Conservation (phyloP, 2,329 filamentous ascomycete species). For the Ceratocystiopsis minuta region DNA sequence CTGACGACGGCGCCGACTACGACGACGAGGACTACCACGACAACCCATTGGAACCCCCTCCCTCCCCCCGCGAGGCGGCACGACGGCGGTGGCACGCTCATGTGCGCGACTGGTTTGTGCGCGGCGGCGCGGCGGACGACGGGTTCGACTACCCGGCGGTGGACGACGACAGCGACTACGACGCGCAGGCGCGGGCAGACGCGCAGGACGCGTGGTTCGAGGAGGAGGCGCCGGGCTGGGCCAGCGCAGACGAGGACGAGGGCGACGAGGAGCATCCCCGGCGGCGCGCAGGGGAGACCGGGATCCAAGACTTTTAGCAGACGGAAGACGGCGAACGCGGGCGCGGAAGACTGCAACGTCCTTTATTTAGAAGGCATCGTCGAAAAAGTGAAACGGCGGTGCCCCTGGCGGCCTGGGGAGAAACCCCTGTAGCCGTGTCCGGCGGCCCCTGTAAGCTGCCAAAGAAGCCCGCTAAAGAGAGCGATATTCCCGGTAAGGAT, state of each 20-base stretch:
- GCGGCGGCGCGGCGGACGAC: constrained; percentile 41
- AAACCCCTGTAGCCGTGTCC: too few species aligned
- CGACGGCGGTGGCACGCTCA: constrained; percentile 51
- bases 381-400: too few species aligned
- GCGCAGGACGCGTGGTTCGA: constrained; percentile 65
- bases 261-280: constrained; percentile 9
- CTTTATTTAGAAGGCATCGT: too few species aligned
- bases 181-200: constrained; percentile 42
- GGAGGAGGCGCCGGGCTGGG: constrained; percentile 54
- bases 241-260: constrained; percentile 22
- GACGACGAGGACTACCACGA: constrained; percentile 18
- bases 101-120: constrained; percentile 56
- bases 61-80: constrained; percentile 40
- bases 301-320: constrained; percentile 48
- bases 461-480: too few species aligned
- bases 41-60: constrained; percentile 26
- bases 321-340: too few species aligned
- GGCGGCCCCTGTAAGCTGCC: too few species aligned
- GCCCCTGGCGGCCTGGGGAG: too few species aligned
- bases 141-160: constrained; percentile 63
- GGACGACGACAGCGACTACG: constrained; percentile 54
- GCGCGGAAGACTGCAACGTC: too few species aligned
- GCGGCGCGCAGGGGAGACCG: constrained; percentile 41
- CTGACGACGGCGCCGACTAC: not conserved
- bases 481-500: too few species aligned